Conservation (phyloP, 768 basidiomycete genomes). For the Hypsizygus marmoreus region DNA sequence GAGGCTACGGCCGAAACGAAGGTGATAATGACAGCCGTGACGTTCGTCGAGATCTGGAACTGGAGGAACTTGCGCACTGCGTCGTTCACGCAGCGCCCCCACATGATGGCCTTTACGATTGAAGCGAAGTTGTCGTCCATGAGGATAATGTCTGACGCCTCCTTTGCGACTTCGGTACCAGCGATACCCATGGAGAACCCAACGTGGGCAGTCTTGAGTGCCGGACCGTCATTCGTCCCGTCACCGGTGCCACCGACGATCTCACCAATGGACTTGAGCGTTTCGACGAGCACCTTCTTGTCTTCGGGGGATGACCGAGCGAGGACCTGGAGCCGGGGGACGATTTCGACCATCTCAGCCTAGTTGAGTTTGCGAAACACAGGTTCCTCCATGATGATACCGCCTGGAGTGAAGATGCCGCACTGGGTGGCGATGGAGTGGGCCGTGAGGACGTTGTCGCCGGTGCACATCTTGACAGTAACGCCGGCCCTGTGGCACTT, state of each 20-base stretch:
- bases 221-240: constrained; percentile 97
- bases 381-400: constrained; percentile 98
- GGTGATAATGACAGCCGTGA: constrained; percentile 93
- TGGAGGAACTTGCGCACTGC: constrained; percentile 97
- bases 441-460: constrained; percentile 93
- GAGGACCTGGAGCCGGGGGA: constrained; percentile 92
- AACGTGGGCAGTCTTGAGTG: constrained; percentile 92
- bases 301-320: constrained; percentile 98
- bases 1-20: constrained; percentile 90
- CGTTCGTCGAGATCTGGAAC: constrained; percentile 93
- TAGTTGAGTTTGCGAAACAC: constrained; percentile 80
- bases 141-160: constrained; percentile 97
- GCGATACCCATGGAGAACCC: constrained; percentile 97
- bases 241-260: constrained; percentile 97
- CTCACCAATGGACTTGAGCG: constrained; percentile 82
- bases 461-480: constrained; percentile 96
- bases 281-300: constrained; percentile 91
- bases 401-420: constrained; percentile 91
- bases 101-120: constrained; percentile 97
- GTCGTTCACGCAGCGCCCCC: constrained; percentile 99
- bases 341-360: constrained; percentile 74
- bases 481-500: constrained; percentile 91
- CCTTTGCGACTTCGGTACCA: constrained; percentile 98
- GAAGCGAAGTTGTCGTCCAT: constrained; percentile 98
- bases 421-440: constrained; percentile 97